Evolutionary conservation across 139 green algal genomes (phyloP).

Genomic region (Ettlia oleoabundans): DNA sequence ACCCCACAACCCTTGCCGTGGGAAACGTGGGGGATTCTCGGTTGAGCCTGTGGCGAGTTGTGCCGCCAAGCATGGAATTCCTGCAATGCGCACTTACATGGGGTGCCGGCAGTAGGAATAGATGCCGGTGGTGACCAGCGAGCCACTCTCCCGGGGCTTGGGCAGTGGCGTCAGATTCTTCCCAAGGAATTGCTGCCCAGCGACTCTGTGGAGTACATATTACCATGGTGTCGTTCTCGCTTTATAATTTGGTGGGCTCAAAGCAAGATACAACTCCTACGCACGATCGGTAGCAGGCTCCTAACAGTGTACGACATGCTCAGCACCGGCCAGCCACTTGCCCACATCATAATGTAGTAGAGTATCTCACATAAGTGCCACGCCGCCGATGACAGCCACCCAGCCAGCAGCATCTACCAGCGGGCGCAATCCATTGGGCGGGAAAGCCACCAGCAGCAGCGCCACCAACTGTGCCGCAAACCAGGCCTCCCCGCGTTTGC

Average conservation of each 20-base stretch:
- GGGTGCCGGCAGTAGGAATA: constrained; percentile 58
- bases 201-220: constrained; percentile 32
- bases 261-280: no score
- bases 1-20: background rate
- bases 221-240: no score
- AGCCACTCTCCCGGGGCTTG: constrained; percentile 49
- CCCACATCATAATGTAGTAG: background rate
- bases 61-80: background rate
- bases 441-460: constrained; percentile 48
- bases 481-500: constrained; percentile 57
- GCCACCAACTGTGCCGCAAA: constrained; percentile 44
- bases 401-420: constrained; percentile 6
- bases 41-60: background rate
- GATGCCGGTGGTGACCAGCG: constrained; percentile 54
- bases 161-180: constrained; percentile 60
- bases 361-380: constrained; percentile 56
- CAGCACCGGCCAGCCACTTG: background rate
- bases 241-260: no score
- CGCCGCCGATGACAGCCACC: constrained; percentile 27
- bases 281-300: no score
- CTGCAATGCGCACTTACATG: constrained; percentile 21
- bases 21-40: background rate
- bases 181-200: constrained; percentile 51
- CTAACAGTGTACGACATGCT: background rate
- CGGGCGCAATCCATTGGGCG: constrained; percentile 25